phyloP scores from a whole-genome alignment of 306 rosid genomes.

The Trifolium dubium region DNA sequence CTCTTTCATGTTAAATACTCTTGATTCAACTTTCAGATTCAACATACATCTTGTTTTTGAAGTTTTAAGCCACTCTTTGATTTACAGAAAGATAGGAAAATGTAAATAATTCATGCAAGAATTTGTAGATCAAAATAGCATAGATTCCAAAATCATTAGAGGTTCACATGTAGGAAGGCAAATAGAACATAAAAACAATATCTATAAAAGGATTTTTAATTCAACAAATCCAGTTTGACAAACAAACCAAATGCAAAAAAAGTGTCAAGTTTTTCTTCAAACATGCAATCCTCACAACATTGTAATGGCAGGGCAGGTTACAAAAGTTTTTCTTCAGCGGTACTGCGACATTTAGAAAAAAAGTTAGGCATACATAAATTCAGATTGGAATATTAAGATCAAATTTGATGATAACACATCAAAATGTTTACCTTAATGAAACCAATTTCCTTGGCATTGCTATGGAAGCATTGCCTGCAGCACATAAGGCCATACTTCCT shows the following conservation, averaged over 20 bases:
- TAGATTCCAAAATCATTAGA: neutral
- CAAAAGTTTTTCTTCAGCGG: constrained; percentile 49
- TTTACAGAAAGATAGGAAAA: too few relatives aligned
- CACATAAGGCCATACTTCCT: constrained; percentile 95
- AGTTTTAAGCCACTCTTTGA: too few relatives aligned
- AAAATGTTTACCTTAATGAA: constrained; percentile 71
- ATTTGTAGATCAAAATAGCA: neutral
- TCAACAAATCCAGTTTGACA: constrained; percentile 40
- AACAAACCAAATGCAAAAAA: constrained; percentile 30
- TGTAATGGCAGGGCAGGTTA: neutral
- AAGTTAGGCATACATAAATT: neutral
- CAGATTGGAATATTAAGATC: neutral
- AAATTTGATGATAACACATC: neutral
- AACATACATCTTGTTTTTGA: too few relatives aligned
- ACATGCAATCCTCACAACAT: constrained; percentile 30
- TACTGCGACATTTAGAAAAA: constrained; percentile 58
- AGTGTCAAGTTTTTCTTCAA: constrained; percentile 40
- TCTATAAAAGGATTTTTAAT: constrained; percentile 23
- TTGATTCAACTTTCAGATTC: too few relatives aligned
- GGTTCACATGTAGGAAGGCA: neutral
- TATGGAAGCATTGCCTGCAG: constrained; percentile 97
- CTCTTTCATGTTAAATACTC: too few relatives aligned
- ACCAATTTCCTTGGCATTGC: constrained; percentile 97
- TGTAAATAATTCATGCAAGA: too few relatives aligned
- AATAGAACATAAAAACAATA: constrained; percentile 9